Conservation (phyloP, 2,329 filamentous ascomycete genomes). For the Aspergillus quadricinctus region DNA sequence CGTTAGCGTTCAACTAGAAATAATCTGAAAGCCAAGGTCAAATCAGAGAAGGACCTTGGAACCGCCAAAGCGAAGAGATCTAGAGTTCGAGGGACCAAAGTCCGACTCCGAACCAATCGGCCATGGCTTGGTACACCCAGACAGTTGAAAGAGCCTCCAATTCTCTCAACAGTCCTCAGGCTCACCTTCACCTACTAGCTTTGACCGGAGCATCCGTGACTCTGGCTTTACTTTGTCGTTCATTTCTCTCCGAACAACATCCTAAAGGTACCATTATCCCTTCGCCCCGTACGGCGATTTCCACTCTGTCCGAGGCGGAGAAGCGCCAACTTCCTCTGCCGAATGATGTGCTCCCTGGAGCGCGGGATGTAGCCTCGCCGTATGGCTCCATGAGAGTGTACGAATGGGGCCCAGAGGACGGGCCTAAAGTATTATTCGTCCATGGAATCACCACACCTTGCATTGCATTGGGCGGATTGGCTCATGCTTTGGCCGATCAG, state of each 20-base stretch:
- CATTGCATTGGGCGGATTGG: constrained; percentile 63
- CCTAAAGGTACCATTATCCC: constrained; percentile 18
- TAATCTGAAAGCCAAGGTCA: background rate
- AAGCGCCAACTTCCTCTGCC: constrained; percentile 57
- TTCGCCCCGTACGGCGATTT: constrained; percentile 35
- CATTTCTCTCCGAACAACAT: constrained; percentile 18
- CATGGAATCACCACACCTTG: constrained; percentile 81
- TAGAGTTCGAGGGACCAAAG: background rate
- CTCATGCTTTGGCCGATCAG: constrained; percentile 58
- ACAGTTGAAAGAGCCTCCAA: constrained; percentile 32
- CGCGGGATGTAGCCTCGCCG: constrained; percentile 55
- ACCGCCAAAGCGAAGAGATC: background rate
- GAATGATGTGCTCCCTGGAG: constrained; percentile 59
- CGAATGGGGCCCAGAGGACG: constrained; percentile 72
- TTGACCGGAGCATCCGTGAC: constrained; percentile 34
- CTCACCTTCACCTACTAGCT: constrained; percentile 31
- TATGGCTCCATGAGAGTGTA: constrained; percentile 71
- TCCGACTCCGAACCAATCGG: background rate
- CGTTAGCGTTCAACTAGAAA: background rate
- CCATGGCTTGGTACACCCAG: constrained; percentile 33
- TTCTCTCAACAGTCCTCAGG: constrained; percentile 26
- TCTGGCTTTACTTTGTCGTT: constrained; percentile 29
- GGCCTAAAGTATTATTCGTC: constrained; percentile 68
- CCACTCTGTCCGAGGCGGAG: constrained; percentile 32
- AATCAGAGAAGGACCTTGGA: background rate